Base-by-base conservation (phyloP, 495 filamentous ascomycete species). In the Pyrenula aspistea region DNA sequence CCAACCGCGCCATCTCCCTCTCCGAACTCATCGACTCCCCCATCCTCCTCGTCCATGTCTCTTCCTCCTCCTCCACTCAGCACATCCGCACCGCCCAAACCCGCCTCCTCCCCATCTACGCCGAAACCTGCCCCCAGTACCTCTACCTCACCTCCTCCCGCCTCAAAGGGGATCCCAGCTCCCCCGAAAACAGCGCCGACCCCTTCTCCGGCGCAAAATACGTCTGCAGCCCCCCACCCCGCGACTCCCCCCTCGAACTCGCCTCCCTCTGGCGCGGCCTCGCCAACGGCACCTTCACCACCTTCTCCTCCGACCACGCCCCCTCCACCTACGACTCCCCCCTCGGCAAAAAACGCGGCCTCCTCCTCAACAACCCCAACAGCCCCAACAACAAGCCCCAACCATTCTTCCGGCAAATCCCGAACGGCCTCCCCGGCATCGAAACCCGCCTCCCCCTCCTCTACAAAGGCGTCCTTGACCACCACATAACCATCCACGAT, bases 381-480 rank as follows among this genome's bases (percentile, higher is more conserved):
- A n/a, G n/a, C n/a, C 53, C n/a, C n/a, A n/a, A n/a, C n/a, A n/a
- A n/a, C n/a, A 42, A 42, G 4, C 76, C 77, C 0, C 63, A 68
- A 2, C 74, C 73, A 11, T 68, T 71, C 55, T 81, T 81, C 65
- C 68, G 68, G 49, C 70, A 78, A 53, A 77, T 81, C 55, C 78
- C 81, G 8, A 84, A 85, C 57, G 82, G 81, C 0, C 68, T 77
- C n/a, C 79, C 81, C 0, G 82, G 82, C 0, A 66, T 85, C 10
- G 81, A 84, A 62, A 84, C 80, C 10, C 65, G 81, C n/a, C 63
- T 85, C 25, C 64, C 80, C 11, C 63, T 78, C 3, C 60, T 72
- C 1, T 70, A 75, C 54, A 42, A 42, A 15, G 31, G 31, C 31
- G 15, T 42, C 15, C 50, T 47, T 15, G 70, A 67, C n/a, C 70